phyloP scores from a whole-genome alignment of 2,329 filamentous ascomycete species.

The Phaeosphaeriaceae sp. region DNA sequence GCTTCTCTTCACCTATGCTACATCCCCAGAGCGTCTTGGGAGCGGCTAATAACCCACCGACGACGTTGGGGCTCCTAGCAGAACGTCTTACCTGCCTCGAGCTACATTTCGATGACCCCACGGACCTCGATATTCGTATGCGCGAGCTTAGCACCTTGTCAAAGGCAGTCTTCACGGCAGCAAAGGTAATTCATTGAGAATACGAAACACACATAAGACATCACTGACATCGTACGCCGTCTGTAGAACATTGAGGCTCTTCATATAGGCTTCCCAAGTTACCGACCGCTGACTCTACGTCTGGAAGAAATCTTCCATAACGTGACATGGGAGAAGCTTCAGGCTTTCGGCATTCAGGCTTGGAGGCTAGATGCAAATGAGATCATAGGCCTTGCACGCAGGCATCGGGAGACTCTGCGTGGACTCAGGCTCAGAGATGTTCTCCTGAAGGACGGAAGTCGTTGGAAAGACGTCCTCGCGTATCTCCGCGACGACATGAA shows the following conservation, averaged over 20 bases:
- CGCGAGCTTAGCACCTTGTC: constrained; percentile 65
- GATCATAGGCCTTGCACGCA: constrained; percentile 63
- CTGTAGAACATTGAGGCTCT: constrained; percentile 66
- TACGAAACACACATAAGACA: too few relatives aligned
- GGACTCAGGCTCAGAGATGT: constrained; percentile 67
- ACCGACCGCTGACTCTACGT: constrained; percentile 62
- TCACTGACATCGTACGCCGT: background rate
- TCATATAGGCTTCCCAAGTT: constrained; percentile 69
- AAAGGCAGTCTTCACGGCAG: constrained; percentile 63
- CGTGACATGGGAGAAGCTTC: constrained; percentile 66
- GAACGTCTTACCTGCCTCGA: constrained; percentile 67
- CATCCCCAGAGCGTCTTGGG: constrained; percentile 65
- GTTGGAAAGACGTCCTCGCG: constrained; percentile 67
- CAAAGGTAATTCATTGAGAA: constrained; percentile 40
- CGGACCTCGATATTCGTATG: constrained; percentile 65
- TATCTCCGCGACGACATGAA: constrained; percentile 64
- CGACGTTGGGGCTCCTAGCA: constrained; percentile 59
- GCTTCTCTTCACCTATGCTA: constrained; percentile 69
- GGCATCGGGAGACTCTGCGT: constrained; percentile 64
- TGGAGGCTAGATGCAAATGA: constrained; percentile 69
- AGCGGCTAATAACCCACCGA: constrained; percentile 56
- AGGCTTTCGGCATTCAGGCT: constrained; percentile 69
- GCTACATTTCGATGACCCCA: constrained; percentile 67
- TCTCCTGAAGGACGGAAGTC: constrained; percentile 65
- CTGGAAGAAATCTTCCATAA: constrained; percentile 69